Base-by-base conservation (phyloP, 2,329 filamentous ascomycete species). In the Pseudogymnoascus verrucosus region DNA sequence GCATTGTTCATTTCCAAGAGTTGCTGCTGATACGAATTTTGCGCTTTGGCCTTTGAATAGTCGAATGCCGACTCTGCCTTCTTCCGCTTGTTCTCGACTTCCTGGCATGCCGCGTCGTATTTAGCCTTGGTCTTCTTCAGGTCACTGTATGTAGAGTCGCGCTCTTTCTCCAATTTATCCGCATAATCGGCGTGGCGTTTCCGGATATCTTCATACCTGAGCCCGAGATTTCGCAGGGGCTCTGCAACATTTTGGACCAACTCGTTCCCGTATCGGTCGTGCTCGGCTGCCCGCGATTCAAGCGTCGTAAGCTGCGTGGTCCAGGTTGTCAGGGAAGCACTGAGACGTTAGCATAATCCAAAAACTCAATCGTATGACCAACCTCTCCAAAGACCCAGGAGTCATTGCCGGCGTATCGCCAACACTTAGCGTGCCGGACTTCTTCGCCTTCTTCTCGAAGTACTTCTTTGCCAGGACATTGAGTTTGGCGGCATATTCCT, bases 301-400 rank as follows among this genome's bases (percentile, higher is more conserved):
- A 98, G 83, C 0, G 93, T 96, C 31, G 86, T 93, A 62, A 99
- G 84, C 76, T 98, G 95, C 3, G 93, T 95, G 11, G 91, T 89
- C 95, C 95, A 99, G 62, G 93, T 99, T 26, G 93, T 98, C 74
- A 99, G 84, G 21, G 93, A 98, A 62, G 95, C 95, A 74, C 93
- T 90, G 69, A 31, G 66, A 66, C 74, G 67, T 71, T 64, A 63
- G 34, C 62, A 63, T 68, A 60, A 62, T 44, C 62, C 64, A 61
- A 61, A 65, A 59, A 44, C 51, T 42, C 21, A 51, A 36, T 28
- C 64, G 61, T 19, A 47, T 12, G 34, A 21, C 19, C 23, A 40
- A 89, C 87, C 87, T 96, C 76, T 99, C 95, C 62, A 99, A 84
- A 36, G 93, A 98, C 1, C 96, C 95, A 1, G 95, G 95, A 2